phyloP scores from a whole-genome alignment of 2,329 filamentous ascomycete genomes.

The Botrytis cinerea region DNA sequence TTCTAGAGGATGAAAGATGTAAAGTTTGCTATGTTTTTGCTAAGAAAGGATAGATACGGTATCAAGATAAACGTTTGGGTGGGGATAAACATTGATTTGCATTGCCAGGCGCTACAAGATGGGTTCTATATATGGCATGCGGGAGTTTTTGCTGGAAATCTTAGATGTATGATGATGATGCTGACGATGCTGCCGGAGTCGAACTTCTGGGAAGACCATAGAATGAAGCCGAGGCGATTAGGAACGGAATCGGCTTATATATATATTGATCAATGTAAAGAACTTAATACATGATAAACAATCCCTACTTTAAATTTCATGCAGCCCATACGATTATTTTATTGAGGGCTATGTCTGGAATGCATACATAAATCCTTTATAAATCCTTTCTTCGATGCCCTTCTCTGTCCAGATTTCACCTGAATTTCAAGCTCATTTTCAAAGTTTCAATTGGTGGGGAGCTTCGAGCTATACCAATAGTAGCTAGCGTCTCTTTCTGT shows the following conservation, averaged over 20 bases:
- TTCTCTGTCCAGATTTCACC: conserved; percentile 25
- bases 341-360: background rate
- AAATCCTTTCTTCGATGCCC: conserved; percentile 3
- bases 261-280: background rate
- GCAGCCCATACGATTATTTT: background rate
- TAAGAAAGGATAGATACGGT: conserved; percentile 38
- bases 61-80: conserved; percentile 1
- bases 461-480: background rate
- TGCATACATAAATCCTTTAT: background rate
- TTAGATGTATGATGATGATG: conserved; percentile 12
- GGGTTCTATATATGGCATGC: background rate
- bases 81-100: conserved; percentile 4
- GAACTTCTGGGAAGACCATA: background rate
- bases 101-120: conserved; percentile 7
- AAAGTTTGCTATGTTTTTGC: conserved; percentile 53
- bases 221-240: background rate
- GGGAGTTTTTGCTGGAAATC: conserved; percentile 1
- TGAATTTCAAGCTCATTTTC: conserved; percentile 1
- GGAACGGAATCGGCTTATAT: background rate
- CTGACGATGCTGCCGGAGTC: background rate
- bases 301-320: background rate
- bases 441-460: conserved; percentile 7
- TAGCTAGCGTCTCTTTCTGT: conserved; percentile 2
- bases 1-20: conserved; percentile 48
- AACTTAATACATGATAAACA: background rate